Evolutionary conservation across 805 yeast species (phyloP).

Genomic region (Starmerella stigmatis): DNA sequence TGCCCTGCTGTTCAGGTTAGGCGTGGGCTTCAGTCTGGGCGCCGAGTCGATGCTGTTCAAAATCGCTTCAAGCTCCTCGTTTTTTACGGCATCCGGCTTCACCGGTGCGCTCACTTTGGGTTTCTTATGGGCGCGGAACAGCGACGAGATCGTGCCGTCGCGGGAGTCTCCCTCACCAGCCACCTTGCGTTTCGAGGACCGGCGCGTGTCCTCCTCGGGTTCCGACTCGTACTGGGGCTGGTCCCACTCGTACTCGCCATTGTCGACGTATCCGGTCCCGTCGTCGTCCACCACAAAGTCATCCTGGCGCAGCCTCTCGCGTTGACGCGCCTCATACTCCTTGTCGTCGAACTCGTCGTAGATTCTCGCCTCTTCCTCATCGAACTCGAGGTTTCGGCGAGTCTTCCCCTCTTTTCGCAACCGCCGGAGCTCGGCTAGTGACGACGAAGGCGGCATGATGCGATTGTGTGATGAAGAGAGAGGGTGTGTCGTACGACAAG

Average conservation of each 20-base stretch:
- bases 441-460: background rate
- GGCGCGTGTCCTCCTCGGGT: slow-evolving; percentile 16
- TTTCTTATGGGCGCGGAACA: slow-evolving; percentile 25
- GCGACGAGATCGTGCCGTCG: slow-evolving; percentile 31
- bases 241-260: slow-evolving; percentile 88
- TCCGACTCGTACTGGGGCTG: slow-evolving; percentile 29
- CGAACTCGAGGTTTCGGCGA: slow-evolving; percentile 37
- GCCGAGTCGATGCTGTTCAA: slow-evolving; percentile 8
- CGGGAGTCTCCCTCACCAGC: slow-evolving; percentile 31
- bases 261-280: slow-evolving; percentile 88
- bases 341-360: slow-evolving; percentile 85
- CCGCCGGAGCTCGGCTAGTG: slow-evolving; percentile 19
- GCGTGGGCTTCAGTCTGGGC: background rate
- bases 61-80: slow-evolving; percentile 11
- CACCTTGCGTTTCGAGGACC: slow-evolving; percentile 24
- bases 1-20: background rate
- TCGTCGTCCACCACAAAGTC: slow-evolving; percentile 92
- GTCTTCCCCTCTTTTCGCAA: slow-evolving; percentile 34
- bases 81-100: background rate
- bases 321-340: slow-evolving; percentile 61
- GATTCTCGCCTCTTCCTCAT: slow-evolving; percentile 46
- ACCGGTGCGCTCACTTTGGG: slow-evolving; percentile 1
- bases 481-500: background rate
- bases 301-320: slow-evolving; percentile 72
- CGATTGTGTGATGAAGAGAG: background rate